These are phyloP conservation scores for Cercospora beticola DNA, from an alignment of 2,329 filamentous ascomycete species.

Conservation along the genomic window DNA sequence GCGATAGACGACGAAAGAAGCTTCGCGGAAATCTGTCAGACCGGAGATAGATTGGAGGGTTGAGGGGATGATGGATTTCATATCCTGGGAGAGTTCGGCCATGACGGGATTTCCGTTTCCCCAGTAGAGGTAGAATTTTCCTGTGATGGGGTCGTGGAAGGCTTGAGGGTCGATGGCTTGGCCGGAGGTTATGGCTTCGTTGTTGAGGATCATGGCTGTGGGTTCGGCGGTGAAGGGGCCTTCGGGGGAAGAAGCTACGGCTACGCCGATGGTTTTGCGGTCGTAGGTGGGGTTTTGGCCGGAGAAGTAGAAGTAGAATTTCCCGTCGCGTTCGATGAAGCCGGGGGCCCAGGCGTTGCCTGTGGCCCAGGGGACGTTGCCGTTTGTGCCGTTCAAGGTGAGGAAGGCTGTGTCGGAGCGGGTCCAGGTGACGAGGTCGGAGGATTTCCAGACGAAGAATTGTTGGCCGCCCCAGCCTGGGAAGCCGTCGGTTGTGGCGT, in stretches of 20 bases:
- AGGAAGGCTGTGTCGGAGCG: slow-evolving; percentile 46
- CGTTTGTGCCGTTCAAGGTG: slow-evolving; percentile 46
- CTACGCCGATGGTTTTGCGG: slow-evolving; percentile 34
- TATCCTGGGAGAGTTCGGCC: slow-evolving; percentile 49
- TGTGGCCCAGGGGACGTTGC: slow-evolving; percentile 42
- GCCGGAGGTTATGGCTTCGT: slow-evolving; percentile 27
- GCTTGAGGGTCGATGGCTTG: slow-evolving; percentile 35
- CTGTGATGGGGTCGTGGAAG: slow-evolving; percentile 30
- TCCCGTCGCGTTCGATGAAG: slow-evolving; percentile 29
- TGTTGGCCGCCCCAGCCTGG: slow-evolving; percentile 48
- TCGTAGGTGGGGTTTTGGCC: slow-evolving; percentile 34
- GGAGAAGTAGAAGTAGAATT: slow-evolving; percentile 37
- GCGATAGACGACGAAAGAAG: slow-evolving; percentile 47
- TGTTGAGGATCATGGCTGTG: slow-evolving; percentile 32
- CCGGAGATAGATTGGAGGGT: slow-evolving; percentile 37
- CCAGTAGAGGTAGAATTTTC: slow-evolving; percentile 35
- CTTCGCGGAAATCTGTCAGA: slow-evolving; percentile 48
- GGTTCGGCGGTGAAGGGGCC: slow-evolving; percentile 33
- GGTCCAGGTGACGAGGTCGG: slow-evolving; percentile 47
- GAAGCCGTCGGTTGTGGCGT: slow-evolving; percentile 50
- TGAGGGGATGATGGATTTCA: slow-evolving; percentile 48
- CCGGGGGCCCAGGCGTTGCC: slow-evolving; percentile 42
- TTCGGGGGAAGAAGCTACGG: slow-evolving; percentile 27
- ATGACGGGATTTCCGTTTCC: slow-evolving; percentile 45
- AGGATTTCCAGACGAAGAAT: slow-evolving; percentile 53